Conservation (phyloP, 177 flowering plant genomes). For the Telopea speciosissima region DNA sequence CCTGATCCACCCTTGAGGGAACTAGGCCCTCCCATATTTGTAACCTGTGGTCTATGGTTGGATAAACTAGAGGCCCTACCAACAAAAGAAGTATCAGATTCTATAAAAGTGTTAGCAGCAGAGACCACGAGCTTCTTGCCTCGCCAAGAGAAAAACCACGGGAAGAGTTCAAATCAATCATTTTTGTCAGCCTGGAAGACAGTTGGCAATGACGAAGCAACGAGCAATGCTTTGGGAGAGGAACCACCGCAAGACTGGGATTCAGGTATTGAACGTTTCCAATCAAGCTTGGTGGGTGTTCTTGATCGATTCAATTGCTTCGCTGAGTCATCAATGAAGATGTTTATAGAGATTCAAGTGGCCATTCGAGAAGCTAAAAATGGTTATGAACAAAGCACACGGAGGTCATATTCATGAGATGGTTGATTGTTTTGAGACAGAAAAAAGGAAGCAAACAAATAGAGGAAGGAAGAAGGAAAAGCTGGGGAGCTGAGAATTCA, state of each 20-base stretch:
- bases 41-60: conserved; percentile 61
- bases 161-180: conserved; percentile 26
- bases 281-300: conserved; percentile 49
- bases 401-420: conserved; percentile 4
- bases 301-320: conserved; percentile 46
- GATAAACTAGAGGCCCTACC: conserved; percentile 34
- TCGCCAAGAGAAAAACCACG: conserved; percentile 53
- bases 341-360: conserved; percentile 47
- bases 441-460: background rate
- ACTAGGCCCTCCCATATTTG: conserved; percentile 71
- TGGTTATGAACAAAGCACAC: conserved; percentile 12
- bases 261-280: conserved; percentile 48
- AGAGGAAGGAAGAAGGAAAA: background rate
- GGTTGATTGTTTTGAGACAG: background rate
- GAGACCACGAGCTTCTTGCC: conserved; percentile 56
- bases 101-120: conserved; percentile 45
- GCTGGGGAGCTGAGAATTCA: conserved; percentile 2
- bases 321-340: conserved; percentile 49
- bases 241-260: conserved; percentile 42
- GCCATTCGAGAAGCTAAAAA: conserved; percentile 41
- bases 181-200: conserved; percentile 17
- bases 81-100: conserved; percentile 44
- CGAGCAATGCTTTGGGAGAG: conserved; percentile 21
- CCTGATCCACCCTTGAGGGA: conserved; percentile 24
- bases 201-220: conserved; percentile 17